Conservation (phyloP, 2,329 filamentous ascomycete genomes). For the Chaetomiaceae sp. region DNA sequence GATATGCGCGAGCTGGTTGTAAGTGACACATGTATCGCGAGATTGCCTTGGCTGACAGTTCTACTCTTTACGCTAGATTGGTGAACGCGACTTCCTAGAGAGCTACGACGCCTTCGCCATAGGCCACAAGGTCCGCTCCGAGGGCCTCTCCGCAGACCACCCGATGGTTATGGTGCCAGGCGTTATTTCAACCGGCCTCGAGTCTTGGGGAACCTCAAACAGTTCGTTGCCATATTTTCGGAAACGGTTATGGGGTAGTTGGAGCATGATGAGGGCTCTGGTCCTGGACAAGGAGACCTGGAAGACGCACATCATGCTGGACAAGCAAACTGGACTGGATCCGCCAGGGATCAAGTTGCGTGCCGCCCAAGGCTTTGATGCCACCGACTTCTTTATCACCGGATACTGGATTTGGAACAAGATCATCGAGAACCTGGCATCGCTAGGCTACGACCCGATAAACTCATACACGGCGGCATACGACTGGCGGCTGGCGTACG, state of each 20-base stretch:
- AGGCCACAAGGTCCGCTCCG: conserved; percentile 72
- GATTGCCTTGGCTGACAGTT: background rate
- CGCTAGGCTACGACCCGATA: conserved; percentile 88
- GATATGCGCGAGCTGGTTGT: conserved; percentile 85
- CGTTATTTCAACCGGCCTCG: conserved; percentile 93
- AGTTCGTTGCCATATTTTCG: conserved; percentile 85
- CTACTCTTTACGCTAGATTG: conserved; percentile 50
- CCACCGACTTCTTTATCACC: conserved; percentile 89
- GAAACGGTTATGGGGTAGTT: conserved; percentile 93
- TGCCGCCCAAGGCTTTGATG: conserved; percentile 94
- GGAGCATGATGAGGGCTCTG: conserved; percentile 97
- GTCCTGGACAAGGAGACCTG: conserved; percentile 89
- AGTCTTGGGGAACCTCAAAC: conserved; percentile 92
- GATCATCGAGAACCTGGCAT: conserved; percentile 93
- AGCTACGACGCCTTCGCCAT: conserved; percentile 93
- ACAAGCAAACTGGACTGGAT: conserved; percentile 85
- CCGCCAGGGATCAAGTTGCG: conserved; percentile 85
- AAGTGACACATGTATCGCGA: conserved; percentile 32
- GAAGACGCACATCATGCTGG: conserved; percentile 97
- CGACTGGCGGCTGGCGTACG: conserved; percentile 90
- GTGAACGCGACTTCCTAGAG: conserved; percentile 75
- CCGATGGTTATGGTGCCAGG: conserved; percentile 96
- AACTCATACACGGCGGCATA: conserved; percentile 68
- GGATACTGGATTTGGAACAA: conserved; percentile 99
- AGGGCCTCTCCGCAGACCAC: conserved; percentile 78